Evolutionary conservation across 345 rosid genomes (phyloP), one percentile per base, ranked within the genome.

Genomic region (Firmiana major): DNA sequence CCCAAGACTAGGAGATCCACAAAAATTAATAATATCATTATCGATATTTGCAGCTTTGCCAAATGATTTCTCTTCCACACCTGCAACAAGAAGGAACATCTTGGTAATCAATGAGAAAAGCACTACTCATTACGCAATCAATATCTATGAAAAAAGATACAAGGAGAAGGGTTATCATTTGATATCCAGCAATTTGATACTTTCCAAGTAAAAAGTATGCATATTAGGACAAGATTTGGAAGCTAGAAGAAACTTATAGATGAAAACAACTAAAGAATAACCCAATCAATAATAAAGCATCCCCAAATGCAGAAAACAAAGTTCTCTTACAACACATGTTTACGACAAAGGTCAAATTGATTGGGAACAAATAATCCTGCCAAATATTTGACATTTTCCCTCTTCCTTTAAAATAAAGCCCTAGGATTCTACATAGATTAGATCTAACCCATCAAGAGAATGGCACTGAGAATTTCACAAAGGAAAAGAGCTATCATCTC

Each of bases 31-130:
- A 76, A 46, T 80, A 78, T 88, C 90, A 77, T 79, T 81, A 82
- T 82, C 90, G 81, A 57, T 81, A 81, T 78, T 81, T 36, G 75
- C 75, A 54, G 82, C 87, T 89, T 88, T 92, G 60, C 76, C 83
- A 81, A 75, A 83, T 21, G 84, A 78, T 79, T 91, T 94, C 69
- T 94, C 99, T 77, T 87, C 93, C 63, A 85, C 67, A 74, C 93
- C 98, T 96, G 93, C 66, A 77, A 38, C 73, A 57, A 68, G 22
- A 58, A 69, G 63, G 19, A 24, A 81, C 51, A 65, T 42, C 66
- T 38, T 26, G 17, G 59, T 3, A 11, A 6, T 71, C 48, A 74
- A 81, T 65, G 48, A 26, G 24, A 54, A 36, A 34, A 57, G 9
- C 79, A 17, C 40, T 34, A 54, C 21, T 60, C 54, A 26, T 13